Percentiles rank a stretch among this genome's conserved stretches.
These are phyloP conservation scores for Pseudonitzschia pungens DNA, from an alignment of 108 stramenopile species.

Conservation along the genomic window DNA sequence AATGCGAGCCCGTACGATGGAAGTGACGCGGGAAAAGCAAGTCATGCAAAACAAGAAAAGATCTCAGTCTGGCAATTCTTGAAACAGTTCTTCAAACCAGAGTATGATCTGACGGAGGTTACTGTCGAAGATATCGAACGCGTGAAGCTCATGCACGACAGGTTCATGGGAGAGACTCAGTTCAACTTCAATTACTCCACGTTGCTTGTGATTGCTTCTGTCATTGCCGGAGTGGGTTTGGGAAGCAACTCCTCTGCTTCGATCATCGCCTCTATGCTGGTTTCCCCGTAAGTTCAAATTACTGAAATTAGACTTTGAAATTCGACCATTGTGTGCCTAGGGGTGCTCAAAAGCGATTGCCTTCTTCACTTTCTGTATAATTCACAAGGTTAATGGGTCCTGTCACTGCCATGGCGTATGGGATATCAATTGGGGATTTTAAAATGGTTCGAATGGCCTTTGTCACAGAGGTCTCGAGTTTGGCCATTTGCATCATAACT, in stretches of 20 bases:
- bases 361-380: background rate
- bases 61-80: background rate
- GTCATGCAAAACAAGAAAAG: background rate
- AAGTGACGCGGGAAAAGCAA: background rate
- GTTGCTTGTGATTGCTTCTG: conserved; percentile 62
- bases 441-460: conserved; percentile 51
- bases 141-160: conserved; percentile 23
- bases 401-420: conserved; percentile 58
- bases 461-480: conserved; percentile 56
- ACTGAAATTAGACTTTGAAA: background rate
- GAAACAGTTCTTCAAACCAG: conserved; percentile 10
- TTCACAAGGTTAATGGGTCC: conserved; percentile 62
- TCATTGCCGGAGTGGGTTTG: conserved; percentile 81
- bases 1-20: background rate
- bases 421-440: conserved; percentile 58
- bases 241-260: conserved; percentile 61
- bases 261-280: conserved; percentile 84
- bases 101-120: conserved; percentile 8
- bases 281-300: conserved; percentile 45
- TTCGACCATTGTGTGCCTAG: background rate
- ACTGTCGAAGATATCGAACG: conserved; percentile 30
- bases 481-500: conserved; percentile 59
- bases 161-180: conserved; percentile 26
- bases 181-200: conserved; percentile 44
- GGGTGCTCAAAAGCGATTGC: background rate